phyloP scores from a whole-genome alignment of 139 green algal genomes.

The Coelastrella sp. region DNA sequence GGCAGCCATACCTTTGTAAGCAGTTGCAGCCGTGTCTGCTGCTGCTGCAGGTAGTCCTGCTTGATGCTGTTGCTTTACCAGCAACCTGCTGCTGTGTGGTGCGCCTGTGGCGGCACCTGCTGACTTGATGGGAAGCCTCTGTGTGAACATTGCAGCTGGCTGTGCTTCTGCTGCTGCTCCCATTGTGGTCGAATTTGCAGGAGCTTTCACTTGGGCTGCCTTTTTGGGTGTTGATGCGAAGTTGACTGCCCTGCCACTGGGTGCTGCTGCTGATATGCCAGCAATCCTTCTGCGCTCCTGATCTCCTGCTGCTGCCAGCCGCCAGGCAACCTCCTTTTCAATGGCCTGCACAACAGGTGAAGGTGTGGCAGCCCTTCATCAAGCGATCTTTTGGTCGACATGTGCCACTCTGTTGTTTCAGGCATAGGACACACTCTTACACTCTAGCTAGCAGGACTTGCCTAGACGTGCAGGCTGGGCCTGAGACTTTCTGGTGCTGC shows the following conservation, averaged over 20 bases:
- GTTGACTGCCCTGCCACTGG: too few relatives aligned
- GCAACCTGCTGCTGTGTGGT: not conserved
- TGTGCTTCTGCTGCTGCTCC: not conserved
- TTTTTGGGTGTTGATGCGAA: too few relatives aligned
- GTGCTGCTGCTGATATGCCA: too few relatives aligned
- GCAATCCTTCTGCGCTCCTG: not conserved
- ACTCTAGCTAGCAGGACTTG: too few relatives aligned
- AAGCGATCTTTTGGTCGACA: not conserved
- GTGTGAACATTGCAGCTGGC: not conserved
- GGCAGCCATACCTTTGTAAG: not conserved
- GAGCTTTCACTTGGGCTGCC: too few relatives aligned
- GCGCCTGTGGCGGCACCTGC: not conserved
- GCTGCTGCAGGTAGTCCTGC: not conserved
- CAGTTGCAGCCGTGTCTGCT: not conserved
- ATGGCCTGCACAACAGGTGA: not conserved
- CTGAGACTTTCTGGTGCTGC: too few relatives aligned
- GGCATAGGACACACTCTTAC: too few relatives aligned
- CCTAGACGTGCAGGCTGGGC: too few relatives aligned
- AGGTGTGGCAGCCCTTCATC: not conserved
- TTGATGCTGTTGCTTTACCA: not conserved
- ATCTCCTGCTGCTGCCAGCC: conserved; percentile 4
- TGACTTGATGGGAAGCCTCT: not conserved
- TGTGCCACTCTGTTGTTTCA: too few relatives aligned
- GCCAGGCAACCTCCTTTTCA: conserved; percentile 9
- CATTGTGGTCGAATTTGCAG: not conserved